A percentile compares a stretch with the other conserved stretches of the same genome.
These are phyloP conservation scores for Daldinia eschscholtzii DNA, from an alignment of 2,329 filamentous ascomycete species.

Conservation along the genomic window DNA sequence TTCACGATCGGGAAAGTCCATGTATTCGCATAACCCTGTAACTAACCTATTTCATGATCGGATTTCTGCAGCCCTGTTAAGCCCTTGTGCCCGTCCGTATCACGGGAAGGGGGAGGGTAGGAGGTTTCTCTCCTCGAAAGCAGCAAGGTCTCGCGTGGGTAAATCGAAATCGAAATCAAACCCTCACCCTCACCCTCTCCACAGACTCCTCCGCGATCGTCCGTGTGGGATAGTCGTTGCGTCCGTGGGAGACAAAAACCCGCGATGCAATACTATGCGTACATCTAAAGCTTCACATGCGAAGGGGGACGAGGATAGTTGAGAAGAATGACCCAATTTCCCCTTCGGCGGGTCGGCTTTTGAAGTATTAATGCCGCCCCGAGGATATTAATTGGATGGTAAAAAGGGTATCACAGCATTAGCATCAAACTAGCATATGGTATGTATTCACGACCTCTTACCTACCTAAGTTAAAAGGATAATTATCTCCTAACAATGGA, in stretches of 20 bases:
- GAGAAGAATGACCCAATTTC: constrained; percentile 7
- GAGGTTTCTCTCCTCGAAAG: constrained; percentile 7
- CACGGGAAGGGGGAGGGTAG: constrained; percentile 17
- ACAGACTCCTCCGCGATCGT: background rate
- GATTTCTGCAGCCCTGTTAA: constrained; percentile 41
- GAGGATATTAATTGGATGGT: constrained; percentile 13
- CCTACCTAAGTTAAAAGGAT: background rate
- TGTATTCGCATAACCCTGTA: constrained; percentile 20
- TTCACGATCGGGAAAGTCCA: background rate
- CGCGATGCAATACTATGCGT: background rate
- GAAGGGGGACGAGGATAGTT: background rate
- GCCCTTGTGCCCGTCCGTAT: constrained; percentile 34
- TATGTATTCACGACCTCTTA: constrained; percentile 1
- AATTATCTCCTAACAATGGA: constrained; percentile 6
- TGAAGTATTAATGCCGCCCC: constrained; percentile 30
- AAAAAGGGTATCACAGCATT: constrained; percentile 26
- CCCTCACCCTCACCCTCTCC: background rate
- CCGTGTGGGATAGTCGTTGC: background rate
- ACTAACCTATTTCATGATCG: constrained; percentile 15
- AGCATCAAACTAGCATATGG: constrained; percentile 1
- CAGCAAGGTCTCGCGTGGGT: constrained; percentile 23
- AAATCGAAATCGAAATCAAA: constrained; percentile 5
- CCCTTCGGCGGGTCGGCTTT: constrained; percentile 25
- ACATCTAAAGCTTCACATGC: constrained; percentile 8
- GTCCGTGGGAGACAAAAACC: background rate